phyloP scores from a whole-genome alignment of 2,329 filamentous ascomycete genomes.

The Venturia aucupariae region DNA sequence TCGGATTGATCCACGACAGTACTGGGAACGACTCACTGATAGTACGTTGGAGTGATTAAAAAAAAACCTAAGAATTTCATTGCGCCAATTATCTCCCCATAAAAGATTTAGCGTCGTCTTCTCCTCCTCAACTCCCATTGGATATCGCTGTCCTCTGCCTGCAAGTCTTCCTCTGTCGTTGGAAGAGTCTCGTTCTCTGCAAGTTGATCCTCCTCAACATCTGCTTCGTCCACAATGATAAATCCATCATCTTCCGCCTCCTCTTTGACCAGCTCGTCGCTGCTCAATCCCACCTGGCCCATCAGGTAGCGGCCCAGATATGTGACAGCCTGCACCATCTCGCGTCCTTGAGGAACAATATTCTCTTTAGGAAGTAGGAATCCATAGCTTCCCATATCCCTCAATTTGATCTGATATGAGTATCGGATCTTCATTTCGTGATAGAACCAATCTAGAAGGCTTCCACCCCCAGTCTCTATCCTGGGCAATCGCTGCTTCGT shows the following conservation, averaged over 20 bases:
- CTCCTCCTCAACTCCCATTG: slow-evolving; percentile 10
- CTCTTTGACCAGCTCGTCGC: slow-evolving; percentile 3
- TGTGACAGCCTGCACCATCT: slow-evolving; percentile 72
- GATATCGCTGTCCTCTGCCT: neutral
- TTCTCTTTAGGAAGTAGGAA: slow-evolving; percentile 81
- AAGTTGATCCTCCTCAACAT: neutral
- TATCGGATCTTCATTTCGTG: slow-evolving; percentile 74
- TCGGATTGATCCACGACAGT: neutral
- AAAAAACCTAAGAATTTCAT: neutral
- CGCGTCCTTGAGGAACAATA: slow-evolving; percentile 82
- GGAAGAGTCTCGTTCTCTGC: neutral
- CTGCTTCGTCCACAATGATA: neutral
- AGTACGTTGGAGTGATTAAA: neutral
- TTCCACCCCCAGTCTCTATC: slow-evolving; percentile 71
- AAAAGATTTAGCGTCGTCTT: neutral
- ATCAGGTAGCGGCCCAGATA: slow-evolving; percentile 76
- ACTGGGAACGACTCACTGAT: neutral
- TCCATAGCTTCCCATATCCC: slow-evolving; percentile 89
- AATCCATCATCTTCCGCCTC: slow-evolving; percentile 2
- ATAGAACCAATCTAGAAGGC: slow-evolving; percentile 91
- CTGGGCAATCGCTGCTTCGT: slow-evolving; percentile 37
- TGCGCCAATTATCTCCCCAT: neutral
- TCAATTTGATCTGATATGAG: slow-evolving; percentile 87
- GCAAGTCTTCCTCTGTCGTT: neutral
- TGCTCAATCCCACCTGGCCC: slow-evolving; percentile 10